These are phyloP conservation scores for Imleria badia DNA, from an alignment of 768 basidiomycete species.

Conservation along the genomic window DNA sequence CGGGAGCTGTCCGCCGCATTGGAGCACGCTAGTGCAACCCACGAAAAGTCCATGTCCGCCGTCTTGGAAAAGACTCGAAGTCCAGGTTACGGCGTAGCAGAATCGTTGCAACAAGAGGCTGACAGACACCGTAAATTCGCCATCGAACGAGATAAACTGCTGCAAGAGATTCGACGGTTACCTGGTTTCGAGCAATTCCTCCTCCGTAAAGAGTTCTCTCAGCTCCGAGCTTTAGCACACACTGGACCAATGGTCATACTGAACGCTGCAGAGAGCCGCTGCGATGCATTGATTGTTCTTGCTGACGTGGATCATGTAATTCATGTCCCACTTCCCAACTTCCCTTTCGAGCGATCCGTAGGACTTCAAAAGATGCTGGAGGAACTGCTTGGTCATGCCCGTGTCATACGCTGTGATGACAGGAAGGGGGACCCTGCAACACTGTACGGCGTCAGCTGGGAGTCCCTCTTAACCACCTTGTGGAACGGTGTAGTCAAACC, in stretches of 20 bases:
- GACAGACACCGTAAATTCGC: conserved; percentile 3
- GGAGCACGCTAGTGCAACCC: neutral
- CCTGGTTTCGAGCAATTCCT: conserved; percentile 8
- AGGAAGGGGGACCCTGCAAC: neutral
- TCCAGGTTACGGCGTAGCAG: neutral
- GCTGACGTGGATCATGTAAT: neutral
- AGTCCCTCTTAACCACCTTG: neutral
- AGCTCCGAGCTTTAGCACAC: neutral
- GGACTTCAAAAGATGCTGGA: neutral
- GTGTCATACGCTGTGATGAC: neutral
- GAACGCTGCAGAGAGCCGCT: conserved; percentile 14
- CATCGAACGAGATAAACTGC: neutral
- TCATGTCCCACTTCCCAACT: conserved; percentile 4
- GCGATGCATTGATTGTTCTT: conserved; percentile 29
- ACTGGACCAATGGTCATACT: neutral
- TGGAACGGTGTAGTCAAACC: conserved; percentile 8
- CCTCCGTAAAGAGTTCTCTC: neutral
- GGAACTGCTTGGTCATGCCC: neutral
- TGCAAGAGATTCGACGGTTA: neutral
- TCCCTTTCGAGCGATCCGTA: neutral
- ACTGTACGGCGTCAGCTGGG: neutral
- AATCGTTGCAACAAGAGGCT: neutral
- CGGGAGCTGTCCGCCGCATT: neutral
- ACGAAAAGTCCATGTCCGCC: neutral
- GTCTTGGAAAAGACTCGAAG: neutral